These are phyloP conservation scores for Neurospora crassa DNA, from an alignment of 2,329 filamentous ascomycete species.

Conservation along the genomic window DNA sequence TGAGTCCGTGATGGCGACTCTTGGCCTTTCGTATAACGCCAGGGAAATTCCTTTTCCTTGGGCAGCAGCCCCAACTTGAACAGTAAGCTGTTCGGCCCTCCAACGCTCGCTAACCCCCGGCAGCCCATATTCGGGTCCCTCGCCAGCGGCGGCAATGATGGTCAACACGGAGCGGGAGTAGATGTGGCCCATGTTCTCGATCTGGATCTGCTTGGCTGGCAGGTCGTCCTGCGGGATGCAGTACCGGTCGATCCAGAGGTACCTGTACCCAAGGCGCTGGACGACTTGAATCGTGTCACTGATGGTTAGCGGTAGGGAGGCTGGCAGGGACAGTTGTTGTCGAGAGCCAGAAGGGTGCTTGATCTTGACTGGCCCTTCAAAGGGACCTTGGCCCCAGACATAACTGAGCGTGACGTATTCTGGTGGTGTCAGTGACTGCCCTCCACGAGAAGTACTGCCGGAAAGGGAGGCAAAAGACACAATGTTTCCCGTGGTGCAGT, in stretches of 20 bases:
- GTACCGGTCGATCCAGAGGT: conserved; percentile 30
- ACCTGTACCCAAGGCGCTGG: conserved; percentile 22
- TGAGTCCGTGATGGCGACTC: background rate
- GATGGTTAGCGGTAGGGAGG: background rate
- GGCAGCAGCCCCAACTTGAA: background rate
- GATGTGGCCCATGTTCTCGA: conserved; percentile 28
- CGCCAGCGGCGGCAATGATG: conserved; percentile 28
- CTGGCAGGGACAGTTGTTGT: background rate
- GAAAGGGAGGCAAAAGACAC: background rate
- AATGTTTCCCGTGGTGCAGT: background rate
- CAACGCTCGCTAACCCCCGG: conserved; percentile 19
- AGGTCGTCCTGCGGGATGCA: conserved; percentile 24
- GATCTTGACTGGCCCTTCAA: background rate
- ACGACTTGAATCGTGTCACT: conserved; percentile 22
- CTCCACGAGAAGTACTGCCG: background rate
- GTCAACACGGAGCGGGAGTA: conserved; percentile 27
- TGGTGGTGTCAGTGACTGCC: background rate
- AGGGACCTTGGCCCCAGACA: background rate
- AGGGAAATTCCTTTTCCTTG: background rate
- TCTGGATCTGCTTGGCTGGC: conserved; percentile 19
- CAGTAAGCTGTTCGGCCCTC: background rate
- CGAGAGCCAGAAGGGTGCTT: background rate
- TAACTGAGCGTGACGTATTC: background rate
- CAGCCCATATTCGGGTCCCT: conserved; percentile 25
- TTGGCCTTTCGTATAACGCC: background rate